Base-by-base conservation (phyloP, 352 stramenopile species). In the Peronosclerospora sorghi region DNA sequence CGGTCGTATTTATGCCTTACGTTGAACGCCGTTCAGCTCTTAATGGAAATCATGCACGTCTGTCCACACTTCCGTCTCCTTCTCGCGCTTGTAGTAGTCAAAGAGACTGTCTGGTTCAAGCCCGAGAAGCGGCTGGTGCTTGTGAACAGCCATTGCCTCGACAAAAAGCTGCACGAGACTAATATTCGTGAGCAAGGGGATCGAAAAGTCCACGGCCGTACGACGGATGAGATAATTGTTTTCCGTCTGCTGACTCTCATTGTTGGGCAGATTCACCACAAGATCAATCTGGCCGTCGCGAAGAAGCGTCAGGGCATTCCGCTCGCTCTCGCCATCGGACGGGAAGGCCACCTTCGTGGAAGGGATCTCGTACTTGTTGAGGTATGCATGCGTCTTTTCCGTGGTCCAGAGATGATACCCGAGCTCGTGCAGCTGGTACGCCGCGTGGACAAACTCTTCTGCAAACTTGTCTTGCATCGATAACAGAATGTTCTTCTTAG, bases 11-110 rank as follows among this genome's bases (percentile, higher is more conserved):
- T 59, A 56, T 45, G 35, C 36, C 32, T 51, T 18, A 28, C 20
- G 9, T 29, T 39, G 46, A 37, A 10, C 43, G 26, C 38, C 30
- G 30, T 20, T 35, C 42, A 32, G 39, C 23, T 46, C 45, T 77
- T 94, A 98, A 80, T 98, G 94, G 76, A 96, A 98, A 51, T 98
- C 94, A 57, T 92, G 78, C 40, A 80, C 65, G 54, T 91, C 62
- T n/a, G 88, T 97, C 94, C 94, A 98, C 32, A 76, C 89, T 61
- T 97, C 86, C 50, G 92, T 71, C 29, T 66, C 64, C 48, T 76
- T 83, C 64, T 98, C 94, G 39, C 71, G 69, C 57, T 94, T 67
- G 75, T 99, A 99, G 62, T 98, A 97, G 56, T 98, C 95, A 59
- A 98, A 98, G 35, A 99, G 73, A 54, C 83, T 97, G 56, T 95